Evolutionary conservation across 1,284 basidiomycete species (phyloP).

Genomic region (Moesziomyces parantarcticus): DNA sequence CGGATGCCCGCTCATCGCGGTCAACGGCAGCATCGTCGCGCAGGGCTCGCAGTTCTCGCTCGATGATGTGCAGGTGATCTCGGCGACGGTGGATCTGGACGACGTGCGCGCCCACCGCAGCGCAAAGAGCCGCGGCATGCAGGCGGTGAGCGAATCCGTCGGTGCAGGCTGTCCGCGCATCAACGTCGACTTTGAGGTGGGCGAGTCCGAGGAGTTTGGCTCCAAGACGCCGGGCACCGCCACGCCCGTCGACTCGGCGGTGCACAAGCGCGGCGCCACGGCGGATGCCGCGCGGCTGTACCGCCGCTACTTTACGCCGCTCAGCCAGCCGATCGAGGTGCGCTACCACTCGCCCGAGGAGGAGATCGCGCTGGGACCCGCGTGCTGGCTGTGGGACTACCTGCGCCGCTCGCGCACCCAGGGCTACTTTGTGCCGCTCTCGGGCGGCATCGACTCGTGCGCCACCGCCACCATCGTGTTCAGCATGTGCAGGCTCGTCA

Average conservation of each 20-base stretch:
- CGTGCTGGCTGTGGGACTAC: conserved; percentile 99
- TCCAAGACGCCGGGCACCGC: conserved; percentile 33
- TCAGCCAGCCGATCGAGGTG: conserved; percentile 71
- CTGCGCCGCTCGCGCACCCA: conserved; percentile 90
- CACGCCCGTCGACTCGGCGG: conserved; percentile 12
- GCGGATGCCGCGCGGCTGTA: conserved; percentile 22
- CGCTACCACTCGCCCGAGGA: conserved; percentile 90
- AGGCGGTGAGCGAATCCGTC: conserved; percentile 74
- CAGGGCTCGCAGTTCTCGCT: conserved; percentile 97
- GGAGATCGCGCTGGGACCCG: conserved; percentile 97
- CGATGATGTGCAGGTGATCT: conserved; percentile 92
- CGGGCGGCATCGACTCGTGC: conserved; percentile 97
- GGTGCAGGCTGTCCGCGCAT: conserved; percentile 74
- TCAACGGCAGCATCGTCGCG: conserved; percentile 90
- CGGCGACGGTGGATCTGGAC: conserved; percentile 93
- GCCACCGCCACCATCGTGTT: conserved; percentile 94
- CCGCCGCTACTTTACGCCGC: conserved; percentile 38
- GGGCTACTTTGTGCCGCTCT: conserved; percentile 95
- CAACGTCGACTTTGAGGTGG: conserved; percentile 69
- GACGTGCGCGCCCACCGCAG: conserved; percentile 89
- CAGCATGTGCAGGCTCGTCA: conserved; percentile 93
- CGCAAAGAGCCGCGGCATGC: conserved; percentile 81
- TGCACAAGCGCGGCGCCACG: background rate
- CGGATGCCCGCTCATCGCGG: conserved; percentile 92
- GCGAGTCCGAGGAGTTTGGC: conserved; percentile 68